A percentile compares a stretch with the other conserved stretches of the same genome.
Evolutionary conservation across 75 land plant genomes (phyloP).

Genomic region (Picea glauca): DNA sequence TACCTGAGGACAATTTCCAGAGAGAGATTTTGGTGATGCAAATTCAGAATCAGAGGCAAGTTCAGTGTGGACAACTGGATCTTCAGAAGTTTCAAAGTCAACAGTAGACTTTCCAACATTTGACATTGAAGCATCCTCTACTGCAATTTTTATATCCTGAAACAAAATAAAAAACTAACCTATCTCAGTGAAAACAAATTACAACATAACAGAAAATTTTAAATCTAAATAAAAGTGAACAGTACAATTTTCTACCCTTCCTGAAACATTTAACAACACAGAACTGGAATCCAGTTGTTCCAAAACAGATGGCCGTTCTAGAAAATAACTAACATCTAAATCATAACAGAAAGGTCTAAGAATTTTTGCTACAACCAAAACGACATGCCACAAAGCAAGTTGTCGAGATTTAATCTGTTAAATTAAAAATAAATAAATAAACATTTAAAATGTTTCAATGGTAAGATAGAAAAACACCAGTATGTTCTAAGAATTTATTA

Average conservation of each 20-base stretch:
- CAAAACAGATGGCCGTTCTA: not conserved
- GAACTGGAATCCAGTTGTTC: not conserved
- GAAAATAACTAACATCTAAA: not conserved
- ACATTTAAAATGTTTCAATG: not conserved
- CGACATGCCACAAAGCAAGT: not conserved
- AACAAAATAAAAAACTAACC: not conserved
- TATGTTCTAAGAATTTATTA: not conserved
- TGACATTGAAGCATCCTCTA: not conserved
- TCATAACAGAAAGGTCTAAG: not conserved
- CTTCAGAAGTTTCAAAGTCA: not conserved
- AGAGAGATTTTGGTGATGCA: conserved; percentile 3
- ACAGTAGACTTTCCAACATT: conserved; percentile 1
- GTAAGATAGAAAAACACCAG: not conserved
- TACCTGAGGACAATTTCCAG: conserved; percentile 8
- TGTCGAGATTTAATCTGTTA: not conserved
- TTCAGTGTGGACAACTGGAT: not conserved
- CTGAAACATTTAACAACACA: not conserved
- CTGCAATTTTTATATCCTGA: conserved; percentile 4
- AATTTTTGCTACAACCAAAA: not conserved
- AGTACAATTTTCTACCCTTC: not conserved
- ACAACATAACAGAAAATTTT: not conserved
- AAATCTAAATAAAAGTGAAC: not conserved
- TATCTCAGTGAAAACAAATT: not conserved
- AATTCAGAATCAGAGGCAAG: not conserved
- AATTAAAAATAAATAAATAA: not conserved